Evolutionary conservation across 208 protist species (phyloP).

Genomic region (Leishmania gerbilli): DNA sequence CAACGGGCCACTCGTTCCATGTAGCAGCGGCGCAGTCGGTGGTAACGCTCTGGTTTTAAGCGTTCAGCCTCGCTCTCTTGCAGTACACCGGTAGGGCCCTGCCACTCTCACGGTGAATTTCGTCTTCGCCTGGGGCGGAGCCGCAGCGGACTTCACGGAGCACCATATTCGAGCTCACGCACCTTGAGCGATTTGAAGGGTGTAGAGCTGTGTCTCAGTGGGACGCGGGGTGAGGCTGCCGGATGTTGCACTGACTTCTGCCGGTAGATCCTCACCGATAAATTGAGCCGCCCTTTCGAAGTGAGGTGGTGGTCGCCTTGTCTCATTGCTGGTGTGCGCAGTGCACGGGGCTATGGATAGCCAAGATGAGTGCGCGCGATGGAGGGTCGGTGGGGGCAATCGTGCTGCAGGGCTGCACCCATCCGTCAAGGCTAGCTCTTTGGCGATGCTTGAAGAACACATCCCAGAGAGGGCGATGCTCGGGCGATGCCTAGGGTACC

Average conservation of each 20-base stretch:
- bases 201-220: not conserved
- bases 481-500: too few relatives aligned
- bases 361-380: not conserved
- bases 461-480: not conserved
- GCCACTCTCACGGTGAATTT: not conserved
- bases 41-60: not conserved
- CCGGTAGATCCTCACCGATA: not conserved
- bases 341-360: not conserved
- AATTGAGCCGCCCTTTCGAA: not conserved
- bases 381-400: not conserved
- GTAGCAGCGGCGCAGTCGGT: not conserved
- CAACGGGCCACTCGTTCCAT: not conserved
- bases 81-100: not conserved
- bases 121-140: not conserved
- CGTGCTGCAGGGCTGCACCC: not conserved
- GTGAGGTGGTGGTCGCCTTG: not conserved
- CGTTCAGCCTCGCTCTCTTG: not conserved
- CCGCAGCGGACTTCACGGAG: not conserved
- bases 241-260: not conserved
- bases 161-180: not conserved
- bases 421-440: not conserved
- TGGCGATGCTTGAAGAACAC: not conserved
- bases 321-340: not conserved
- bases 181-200: not conserved
- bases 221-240: not conserved